Conservation (phyloP, 2,329 filamentous ascomycete genomes). For the Sclerotinia sclerotiorum region DNA sequence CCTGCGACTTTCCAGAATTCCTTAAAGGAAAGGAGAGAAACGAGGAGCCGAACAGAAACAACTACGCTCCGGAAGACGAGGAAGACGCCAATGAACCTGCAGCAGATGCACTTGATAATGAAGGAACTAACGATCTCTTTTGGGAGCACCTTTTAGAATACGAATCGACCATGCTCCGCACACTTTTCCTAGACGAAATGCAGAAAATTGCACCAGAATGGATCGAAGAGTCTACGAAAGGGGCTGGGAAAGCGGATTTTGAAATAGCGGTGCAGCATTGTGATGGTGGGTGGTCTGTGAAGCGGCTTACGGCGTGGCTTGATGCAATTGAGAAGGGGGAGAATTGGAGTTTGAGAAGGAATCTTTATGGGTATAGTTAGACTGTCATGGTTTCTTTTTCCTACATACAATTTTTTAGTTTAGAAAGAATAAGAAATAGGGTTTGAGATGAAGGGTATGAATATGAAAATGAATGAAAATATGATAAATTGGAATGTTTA, state of each 20-base stretch:
- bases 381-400: too few relatives aligned
- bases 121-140: conserved; percentile 45
- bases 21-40: conserved; percentile 38
- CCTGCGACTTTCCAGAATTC: conserved; percentile 42
- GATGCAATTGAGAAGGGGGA: conserved; percentile 22
- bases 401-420: too few relatives aligned
- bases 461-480: too few relatives aligned
- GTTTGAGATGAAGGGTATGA: too few relatives aligned
- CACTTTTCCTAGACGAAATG: conserved; percentile 42
- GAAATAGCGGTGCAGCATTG: conserved; percentile 30
- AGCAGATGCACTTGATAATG: conserved; percentile 40
- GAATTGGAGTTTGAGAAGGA: conserved; percentile 21
- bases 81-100: conserved; percentile 25
- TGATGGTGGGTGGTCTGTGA: conserved; percentile 16
- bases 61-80: conserved; percentile 19
- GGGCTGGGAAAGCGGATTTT: conserved; percentile 41
- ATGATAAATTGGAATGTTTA: too few relatives aligned
- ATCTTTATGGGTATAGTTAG: conserved; percentile 16
- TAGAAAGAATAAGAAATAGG: too few relatives aligned
- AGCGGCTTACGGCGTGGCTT: conserved; percentile 22
- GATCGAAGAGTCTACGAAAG: conserved; percentile 28
- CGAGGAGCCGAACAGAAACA: conserved; percentile 35
- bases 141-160: conserved; percentile 46
- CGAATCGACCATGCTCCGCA: conserved; percentile 44
- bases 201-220: conserved; percentile 31